Conservation (phyloP, 805 yeast species). For the Ascoidea rubescens region DNA sequence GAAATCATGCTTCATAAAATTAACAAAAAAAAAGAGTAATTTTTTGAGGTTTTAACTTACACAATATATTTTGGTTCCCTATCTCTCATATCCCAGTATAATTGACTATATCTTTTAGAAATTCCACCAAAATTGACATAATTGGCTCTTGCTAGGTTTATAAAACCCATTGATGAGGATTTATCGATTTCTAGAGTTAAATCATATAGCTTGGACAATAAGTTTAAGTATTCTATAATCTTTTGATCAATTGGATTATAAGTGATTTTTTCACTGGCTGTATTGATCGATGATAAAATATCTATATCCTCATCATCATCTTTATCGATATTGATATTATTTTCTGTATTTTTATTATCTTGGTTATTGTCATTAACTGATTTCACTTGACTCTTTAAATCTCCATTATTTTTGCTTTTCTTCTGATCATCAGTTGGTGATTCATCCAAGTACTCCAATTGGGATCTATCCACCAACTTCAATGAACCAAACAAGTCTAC, state of each 20-base stretch:
- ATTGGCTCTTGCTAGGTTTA: slow-evolving; percentile 7
- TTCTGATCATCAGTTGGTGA: too few relatives aligned
- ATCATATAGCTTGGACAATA: slow-evolving; percentile 5
- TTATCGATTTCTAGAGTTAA: slow-evolving; percentile 5
- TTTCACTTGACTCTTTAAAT: neutral
- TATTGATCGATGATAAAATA: neutral
- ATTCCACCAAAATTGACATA: slow-evolving; percentile 1
- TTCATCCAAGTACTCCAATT: too few relatives aligned
- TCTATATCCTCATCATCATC: neutral
- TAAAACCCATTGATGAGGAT: neutral
- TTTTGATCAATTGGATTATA: neutral
- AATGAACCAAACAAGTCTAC: too few relatives aligned
- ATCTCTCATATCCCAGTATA: slow-evolving; percentile 7
- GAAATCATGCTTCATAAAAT: slow-evolving; percentile 1
- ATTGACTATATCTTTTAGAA: slow-evolving; percentile 4
- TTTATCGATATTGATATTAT: too few relatives aligned
- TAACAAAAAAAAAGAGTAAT: neutral
- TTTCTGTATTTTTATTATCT: too few relatives aligned
- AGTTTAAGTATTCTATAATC: slow-evolving; percentile 4
- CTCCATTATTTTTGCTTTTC: too few relatives aligned
- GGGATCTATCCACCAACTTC: too few relatives aligned
- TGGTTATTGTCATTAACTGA: neutral
- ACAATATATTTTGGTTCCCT: slow-evolving; percentile 1
- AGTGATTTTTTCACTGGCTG: neutral
- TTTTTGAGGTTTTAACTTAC: neutral